These are phyloP conservation scores for Saturnispora silvae DNA, from an alignment of 805 yeast species.

Conservation along the genomic window DNA sequence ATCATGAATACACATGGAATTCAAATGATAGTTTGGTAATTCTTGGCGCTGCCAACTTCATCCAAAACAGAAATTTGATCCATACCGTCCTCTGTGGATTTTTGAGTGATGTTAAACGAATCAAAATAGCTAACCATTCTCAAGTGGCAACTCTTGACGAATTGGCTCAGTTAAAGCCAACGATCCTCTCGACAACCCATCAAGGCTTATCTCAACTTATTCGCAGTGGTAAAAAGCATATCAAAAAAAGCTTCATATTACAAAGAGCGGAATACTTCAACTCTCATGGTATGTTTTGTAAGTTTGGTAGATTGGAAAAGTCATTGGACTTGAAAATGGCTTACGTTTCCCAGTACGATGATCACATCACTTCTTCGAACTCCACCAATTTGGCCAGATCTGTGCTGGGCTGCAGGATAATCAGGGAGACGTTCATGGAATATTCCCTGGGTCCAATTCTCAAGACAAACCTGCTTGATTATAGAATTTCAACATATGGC, in stretches of 20 bases:
- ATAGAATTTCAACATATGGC: constrained; percentile 34
- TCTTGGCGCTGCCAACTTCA: constrained; percentile 10
- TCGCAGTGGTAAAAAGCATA: constrained; percentile 7
- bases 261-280: constrained; percentile 33
- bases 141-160: constrained; percentile 7
- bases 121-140: constrained; percentile 15
- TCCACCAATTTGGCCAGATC: constrained; percentile 33
- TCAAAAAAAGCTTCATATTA: constrained; percentile 21
- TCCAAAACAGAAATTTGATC: constrained; percentile 18
- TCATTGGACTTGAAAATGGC: constrained; percentile 30
- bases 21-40: constrained; percentile 19
- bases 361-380: constrained; percentile 12
- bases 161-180: constrained; percentile 17
- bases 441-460: constrained; percentile 49
- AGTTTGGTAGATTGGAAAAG: constrained; percentile 20
- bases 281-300: constrained; percentile 39
- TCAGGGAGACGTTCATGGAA: constrained; percentile 37
- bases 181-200: constrained; percentile 26
- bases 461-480: constrained; percentile 51
- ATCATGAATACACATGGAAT: constrained; percentile 21
- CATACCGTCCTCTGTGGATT: constrained; percentile 32
- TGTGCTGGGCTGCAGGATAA: constrained; percentile 37
- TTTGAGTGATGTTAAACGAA: constrained; percentile 24
- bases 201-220: constrained; percentile 4
- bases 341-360: constrained; percentile 23